These are phyloP conservation scores for Alternaria hordeiaustralica DNA, from an alignment of 2,329 filamentous ascomycete genomes.

Conservation along the genomic window DNA sequence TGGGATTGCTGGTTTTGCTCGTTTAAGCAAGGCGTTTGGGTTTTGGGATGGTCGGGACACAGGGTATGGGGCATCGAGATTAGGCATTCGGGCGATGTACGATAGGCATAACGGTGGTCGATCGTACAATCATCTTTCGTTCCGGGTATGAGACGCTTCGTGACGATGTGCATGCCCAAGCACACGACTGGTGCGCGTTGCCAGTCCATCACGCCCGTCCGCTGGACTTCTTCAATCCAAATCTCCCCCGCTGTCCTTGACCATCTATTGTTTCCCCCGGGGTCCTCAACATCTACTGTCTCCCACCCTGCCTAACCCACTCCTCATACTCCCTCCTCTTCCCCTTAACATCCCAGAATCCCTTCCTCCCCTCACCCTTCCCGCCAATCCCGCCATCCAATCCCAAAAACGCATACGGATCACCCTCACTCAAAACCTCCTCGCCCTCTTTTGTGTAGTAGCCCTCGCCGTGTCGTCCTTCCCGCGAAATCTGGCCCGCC, in stretches of 20 bases:
- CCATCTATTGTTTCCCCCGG: constrained; percentile 12
- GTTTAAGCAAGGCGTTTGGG: constrained; percentile 22
- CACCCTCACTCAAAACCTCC: constrained; percentile 69
- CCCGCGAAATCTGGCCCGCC: constrained; percentile 82
- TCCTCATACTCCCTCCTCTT: constrained; percentile 87
- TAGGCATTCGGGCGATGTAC: neutral
- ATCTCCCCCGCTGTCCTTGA: neutral
- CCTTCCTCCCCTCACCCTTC: constrained; percentile 71
- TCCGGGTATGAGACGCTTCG: neutral
- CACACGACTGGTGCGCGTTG: neutral
- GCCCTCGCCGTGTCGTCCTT: constrained; percentile 68
- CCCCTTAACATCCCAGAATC: constrained; percentile 88
- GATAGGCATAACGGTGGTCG: neutral
- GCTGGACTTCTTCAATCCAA: neutral
- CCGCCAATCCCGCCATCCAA: constrained; percentile 61
- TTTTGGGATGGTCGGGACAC: neutral
- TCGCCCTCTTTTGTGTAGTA: constrained; percentile 68
- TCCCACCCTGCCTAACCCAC: constrained; percentile 56
- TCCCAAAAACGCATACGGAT: constrained; percentile 74
- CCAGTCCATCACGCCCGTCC: neutral
- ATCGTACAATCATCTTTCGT: neutral
- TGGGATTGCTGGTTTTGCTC: neutral
- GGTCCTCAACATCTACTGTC: constrained; percentile 9
- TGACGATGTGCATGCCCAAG: neutral
- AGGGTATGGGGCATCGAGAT: neutral